Evolutionary conservation across 1,284 basidiomycete genomes (phyloP), one percentile per base, ranked within the genome.

Genomic region (Tilletia indica): DNA sequence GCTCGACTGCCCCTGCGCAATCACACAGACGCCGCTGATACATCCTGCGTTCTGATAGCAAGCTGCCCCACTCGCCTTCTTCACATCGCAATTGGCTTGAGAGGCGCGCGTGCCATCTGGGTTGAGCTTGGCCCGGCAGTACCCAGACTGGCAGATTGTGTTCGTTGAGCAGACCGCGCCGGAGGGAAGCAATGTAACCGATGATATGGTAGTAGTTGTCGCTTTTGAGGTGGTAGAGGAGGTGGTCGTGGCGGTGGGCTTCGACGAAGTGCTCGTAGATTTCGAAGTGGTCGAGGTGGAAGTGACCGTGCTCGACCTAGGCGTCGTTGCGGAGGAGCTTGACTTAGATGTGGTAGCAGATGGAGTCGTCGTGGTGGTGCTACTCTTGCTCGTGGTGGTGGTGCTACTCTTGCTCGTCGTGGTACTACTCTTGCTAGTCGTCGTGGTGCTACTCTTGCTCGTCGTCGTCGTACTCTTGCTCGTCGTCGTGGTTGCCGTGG

Each of bases 401-500:
- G 47, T 9, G 9, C 11, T 48, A 48, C 11, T 9, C 54, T 9
- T 56, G 11, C 12, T 14, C 8, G 54, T 56, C 8, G 54, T 56
- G 54, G 54, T 56, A 9, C 12, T 11, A 21, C 12, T 14, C 6
- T 11, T 56, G 21, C 12, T 8, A 11, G 12, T 56, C 12, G 54
- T 14, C 8, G 54, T 56, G 54, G 11, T 56, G 25, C 11, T 56
- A n/a, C n/a, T n/a, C n/a, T n/a, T n/a, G 54, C 12, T n/a, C n/a
- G n/a, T n/a, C n/a, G n/a, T n/a, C n/a, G n/a, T n/a, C n/a, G n/a
- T 56, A 56, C 12, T 8, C 54, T 56, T 56, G 54, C 12, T 61
- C 6, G 56, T 61, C 36, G 36, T 38, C 34, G 6, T 64, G 12
- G 61, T 16, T 5, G 42, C 42, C 14, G 61, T 64, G 38, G 61